These are phyloP conservation scores for Dothistroma septosporum DNA, from an alignment of 2,329 filamentous ascomycete genomes.

Conservation along the genomic window DNA sequence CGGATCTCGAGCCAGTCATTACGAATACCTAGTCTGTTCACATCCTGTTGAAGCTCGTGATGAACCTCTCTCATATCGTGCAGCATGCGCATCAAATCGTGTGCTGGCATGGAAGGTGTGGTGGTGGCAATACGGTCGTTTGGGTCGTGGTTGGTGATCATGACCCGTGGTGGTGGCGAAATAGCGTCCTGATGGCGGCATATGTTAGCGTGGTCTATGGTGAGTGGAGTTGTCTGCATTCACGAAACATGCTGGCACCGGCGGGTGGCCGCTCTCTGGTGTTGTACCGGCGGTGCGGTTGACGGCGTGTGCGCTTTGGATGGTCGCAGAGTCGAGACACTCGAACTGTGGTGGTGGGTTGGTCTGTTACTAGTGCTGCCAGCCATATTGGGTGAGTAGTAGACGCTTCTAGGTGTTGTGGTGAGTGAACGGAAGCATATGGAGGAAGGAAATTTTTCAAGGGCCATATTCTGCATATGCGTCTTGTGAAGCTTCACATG, in stretches of 20 bases:
- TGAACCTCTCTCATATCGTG: background rate
- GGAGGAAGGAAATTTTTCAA: background rate
- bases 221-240: background rate
- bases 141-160: background rate
- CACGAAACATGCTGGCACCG: background rate
- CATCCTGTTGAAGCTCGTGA: background rate
- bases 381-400: background rate
- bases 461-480: background rate
- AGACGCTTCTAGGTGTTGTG: background rate
- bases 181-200: background rate
- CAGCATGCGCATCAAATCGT: background rate
- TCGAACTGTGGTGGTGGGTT: too few species aligned
- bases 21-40: background rate
- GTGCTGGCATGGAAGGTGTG: background rate
- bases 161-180: background rate
- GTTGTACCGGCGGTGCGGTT: background rate
- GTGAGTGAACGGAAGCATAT: background rate
- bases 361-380: background rate
- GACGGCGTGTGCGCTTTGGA: background rate
- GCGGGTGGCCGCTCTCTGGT: background rate
- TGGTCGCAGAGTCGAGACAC: too few species aligned
- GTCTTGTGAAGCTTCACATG: background rate
- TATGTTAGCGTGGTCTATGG: background rate
- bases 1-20: background rate
- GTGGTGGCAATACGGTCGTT: background rate